Conservation (phyloP, 2,329 filamentous ascomycete species). For the Cladosporium colombiae region DNA sequence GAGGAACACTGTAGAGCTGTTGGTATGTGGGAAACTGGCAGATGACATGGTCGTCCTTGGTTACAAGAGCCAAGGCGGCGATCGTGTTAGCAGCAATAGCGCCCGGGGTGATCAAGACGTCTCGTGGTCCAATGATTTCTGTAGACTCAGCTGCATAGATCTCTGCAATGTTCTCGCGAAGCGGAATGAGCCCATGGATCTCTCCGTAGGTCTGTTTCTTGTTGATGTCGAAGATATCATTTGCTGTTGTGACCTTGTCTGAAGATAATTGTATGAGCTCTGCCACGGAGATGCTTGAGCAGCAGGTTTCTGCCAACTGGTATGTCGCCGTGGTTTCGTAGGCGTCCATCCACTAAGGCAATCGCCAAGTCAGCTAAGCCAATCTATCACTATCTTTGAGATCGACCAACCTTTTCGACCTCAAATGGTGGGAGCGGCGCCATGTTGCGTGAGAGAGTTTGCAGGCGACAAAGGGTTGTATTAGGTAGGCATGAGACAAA, state of each 20-base stretch:
- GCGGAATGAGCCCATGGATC: slow-evolving; percentile 65
- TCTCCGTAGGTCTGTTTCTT: slow-evolving; percentile 70
- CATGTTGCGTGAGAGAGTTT: background rate
- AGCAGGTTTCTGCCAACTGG: slow-evolving; percentile 80
- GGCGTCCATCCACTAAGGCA: slow-evolving; percentile 55
- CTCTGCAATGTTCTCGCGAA: slow-evolving; percentile 56
- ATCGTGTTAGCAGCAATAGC: slow-evolving; percentile 85
- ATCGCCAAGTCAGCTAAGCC: background rate
- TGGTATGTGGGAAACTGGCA: slow-evolving; percentile 88
- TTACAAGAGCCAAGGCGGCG: slow-evolving; percentile 69
- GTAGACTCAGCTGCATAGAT: background rate
- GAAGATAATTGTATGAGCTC: slow-evolving; percentile 63
- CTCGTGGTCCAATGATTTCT: slow-evolving; percentile 42
- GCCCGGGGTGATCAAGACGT: slow-evolving; percentile 74
- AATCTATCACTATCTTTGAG: no score
- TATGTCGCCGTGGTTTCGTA: slow-evolving; percentile 55
- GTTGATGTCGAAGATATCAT: slow-evolving; percentile 51
- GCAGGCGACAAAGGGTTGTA: background rate
- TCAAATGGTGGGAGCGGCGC: background rate
- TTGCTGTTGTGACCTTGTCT: slow-evolving; percentile 48
- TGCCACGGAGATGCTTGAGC: slow-evolving; percentile 70
- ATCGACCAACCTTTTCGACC: background rate
- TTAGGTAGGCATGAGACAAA: background rate
- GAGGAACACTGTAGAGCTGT: slow-evolving; percentile 75
- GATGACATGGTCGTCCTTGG: slow-evolving; percentile 76